A percentile compares a stretch with the other conserved stretches of the same genome.
Evolutionary conservation across 371 early-diverging fungal genomes (phyloP).

Genomic region (Apophysomyces variabilis): DNA sequence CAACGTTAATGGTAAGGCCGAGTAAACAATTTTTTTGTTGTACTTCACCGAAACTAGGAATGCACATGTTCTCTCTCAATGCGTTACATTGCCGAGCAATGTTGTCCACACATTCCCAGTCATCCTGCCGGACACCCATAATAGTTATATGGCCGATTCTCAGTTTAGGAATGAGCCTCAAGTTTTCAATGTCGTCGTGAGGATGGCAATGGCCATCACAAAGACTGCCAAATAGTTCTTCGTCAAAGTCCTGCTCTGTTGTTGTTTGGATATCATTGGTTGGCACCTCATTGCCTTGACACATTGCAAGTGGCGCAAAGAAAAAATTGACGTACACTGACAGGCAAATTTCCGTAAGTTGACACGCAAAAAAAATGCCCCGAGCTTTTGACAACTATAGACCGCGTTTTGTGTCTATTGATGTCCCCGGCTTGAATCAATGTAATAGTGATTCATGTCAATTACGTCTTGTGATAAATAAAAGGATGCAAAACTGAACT

Average conservation of each 20-base stretch:
- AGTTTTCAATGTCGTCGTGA: slow-evolving; percentile 41
- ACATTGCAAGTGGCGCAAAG: background rate
- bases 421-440: no score
- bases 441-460: no score
- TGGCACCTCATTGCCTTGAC: background rate
- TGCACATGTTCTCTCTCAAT: slow-evolving; percentile 22
- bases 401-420: no score
- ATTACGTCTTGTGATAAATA: no score
- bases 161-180: slow-evolving; percentile 32
- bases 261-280: background rate
- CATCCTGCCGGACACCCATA: slow-evolving; percentile 55
- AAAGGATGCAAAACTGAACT: no score
- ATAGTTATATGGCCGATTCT: slow-evolving; percentile 49
- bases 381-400: no score
- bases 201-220: slow-evolving; percentile 58
- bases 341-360: no score
- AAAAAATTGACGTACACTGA: background rate
- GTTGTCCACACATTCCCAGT: slow-evolving; percentile 45
- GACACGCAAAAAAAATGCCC: no score
- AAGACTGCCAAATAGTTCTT: slow-evolving; percentile 19
- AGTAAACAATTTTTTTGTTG: background rate
- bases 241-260: slow-evolving; percentile 19
- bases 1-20: background rate
- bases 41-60: slow-evolving; percentile 49
- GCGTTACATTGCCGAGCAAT: slow-evolving; percentile 29